Percentiles rank a stretch among this genome's conserved stretches.
These are phyloP conservation scores for Akanthomyces dipterigenus DNA, from an alignment of 2,329 filamentous ascomycete genomes.

Conservation along the genomic window DNA sequence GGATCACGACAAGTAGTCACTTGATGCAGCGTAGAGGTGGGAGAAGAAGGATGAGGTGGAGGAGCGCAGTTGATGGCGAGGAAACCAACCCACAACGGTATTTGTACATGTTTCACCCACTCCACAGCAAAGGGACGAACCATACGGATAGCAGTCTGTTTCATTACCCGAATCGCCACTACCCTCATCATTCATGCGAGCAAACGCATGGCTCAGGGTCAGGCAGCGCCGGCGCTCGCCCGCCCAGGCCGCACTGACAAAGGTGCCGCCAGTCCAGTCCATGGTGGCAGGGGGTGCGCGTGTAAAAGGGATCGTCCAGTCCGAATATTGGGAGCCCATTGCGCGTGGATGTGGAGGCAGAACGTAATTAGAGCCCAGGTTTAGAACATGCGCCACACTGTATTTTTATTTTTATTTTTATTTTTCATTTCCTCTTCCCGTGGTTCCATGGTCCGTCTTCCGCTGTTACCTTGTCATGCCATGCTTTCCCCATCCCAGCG, in stretches of 20 bases:
- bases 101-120: neutral
- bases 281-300: neutral
- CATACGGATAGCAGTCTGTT: neutral
- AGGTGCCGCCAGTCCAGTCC: neutral
- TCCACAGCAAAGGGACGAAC: neutral
- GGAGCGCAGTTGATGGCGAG: neutral
- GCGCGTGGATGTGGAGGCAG: neutral
- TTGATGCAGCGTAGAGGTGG: neutral
- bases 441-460: neutral
- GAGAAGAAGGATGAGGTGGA: neutral
- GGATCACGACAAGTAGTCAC: neutral
- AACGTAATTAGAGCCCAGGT: neutral
- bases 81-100: too few relatives aligned
- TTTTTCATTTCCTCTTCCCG: neutral
- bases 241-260: conserved; percentile 1
- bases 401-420: neutral
- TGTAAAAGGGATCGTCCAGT: neutral
- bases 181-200: neutral
- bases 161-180: neutral
- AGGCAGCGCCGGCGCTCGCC: neutral
- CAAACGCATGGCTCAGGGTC: neutral
- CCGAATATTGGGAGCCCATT: neutral
- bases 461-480: too few relatives aligned
- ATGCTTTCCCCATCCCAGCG: neutral
- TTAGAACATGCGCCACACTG: neutral